A percentile compares a stretch with the other conserved stretches of the same genome.
phyloP scores from a whole-genome alignment of 2,329 filamentous ascomycete genomes.

The Stemphylium vesicarium region DNA sequence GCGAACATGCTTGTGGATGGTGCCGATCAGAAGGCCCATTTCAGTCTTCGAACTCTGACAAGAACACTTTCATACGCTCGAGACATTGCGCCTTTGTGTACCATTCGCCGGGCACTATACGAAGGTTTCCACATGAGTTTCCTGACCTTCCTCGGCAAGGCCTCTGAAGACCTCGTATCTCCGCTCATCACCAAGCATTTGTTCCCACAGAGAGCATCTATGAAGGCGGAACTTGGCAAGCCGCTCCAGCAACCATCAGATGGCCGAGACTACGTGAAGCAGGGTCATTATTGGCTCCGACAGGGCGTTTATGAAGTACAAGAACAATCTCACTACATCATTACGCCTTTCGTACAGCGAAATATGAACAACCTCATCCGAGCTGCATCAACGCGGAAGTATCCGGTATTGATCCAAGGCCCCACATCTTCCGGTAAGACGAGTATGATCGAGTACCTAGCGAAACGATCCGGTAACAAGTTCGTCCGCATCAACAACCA shows the following conservation, averaged over 20 bases:
- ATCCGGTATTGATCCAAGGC: conserved; percentile 93
- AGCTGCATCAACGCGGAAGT: conserved; percentile 88
- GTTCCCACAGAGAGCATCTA: conserved; percentile 71
- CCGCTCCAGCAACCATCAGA: conserved; percentile 79
- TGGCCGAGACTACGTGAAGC: conserved; percentile 78
- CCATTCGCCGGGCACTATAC: conserved; percentile 81
- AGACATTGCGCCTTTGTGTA: conserved; percentile 83
- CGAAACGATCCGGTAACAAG: conserved; percentile 94
- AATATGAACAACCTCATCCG: conserved; percentile 95
- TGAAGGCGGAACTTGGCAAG: conserved; percentile 76
- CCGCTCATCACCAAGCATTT: conserved; percentile 83
- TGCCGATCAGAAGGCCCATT: conserved; percentile 94
- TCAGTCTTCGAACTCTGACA: conserved; percentile 92
- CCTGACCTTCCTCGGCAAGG: conserved; percentile 81
- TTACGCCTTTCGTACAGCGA: conserved; percentile 91
- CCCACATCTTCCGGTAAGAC: conserved; percentile 98
- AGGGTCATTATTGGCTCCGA: conserved; percentile 90
- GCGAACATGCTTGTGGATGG: conserved; percentile 90
- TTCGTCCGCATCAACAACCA: conserved; percentile 99
- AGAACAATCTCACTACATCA: conserved; percentile 88
- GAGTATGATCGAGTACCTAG: conserved; percentile 98
- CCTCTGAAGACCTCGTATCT: conserved; percentile 78
- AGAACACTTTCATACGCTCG: conserved; percentile 87
- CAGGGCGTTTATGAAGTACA: conserved; percentile 72
- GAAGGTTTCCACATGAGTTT: conserved; percentile 99